Conservation (phyloP, 2,329 filamentous ascomycete species). For the Claviceps spartinae region DNA sequence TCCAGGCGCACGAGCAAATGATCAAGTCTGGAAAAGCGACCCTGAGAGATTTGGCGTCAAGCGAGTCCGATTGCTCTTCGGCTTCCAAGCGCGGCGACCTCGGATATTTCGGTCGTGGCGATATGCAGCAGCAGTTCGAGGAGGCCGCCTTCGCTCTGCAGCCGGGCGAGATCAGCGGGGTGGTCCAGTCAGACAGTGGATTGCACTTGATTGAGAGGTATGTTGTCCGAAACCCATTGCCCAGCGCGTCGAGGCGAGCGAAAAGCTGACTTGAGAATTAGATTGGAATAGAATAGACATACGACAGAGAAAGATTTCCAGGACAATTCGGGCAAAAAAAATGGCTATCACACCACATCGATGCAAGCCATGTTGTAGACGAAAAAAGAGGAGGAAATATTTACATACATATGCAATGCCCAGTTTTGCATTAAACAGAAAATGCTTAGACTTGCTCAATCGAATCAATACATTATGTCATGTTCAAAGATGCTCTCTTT, state of each 20-base stretch:
- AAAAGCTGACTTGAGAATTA: not conserved
- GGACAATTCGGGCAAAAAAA: not conserved
- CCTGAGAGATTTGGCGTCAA: conserved; percentile 72
- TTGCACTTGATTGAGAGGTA: conserved; percentile 94
- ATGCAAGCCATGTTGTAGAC: not conserved
- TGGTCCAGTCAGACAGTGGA: conserved; percentile 87
- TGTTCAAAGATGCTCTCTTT: not conserved
- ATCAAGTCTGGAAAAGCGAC: conserved; percentile 57
- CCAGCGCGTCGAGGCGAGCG: not conserved
- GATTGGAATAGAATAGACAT: not conserved
- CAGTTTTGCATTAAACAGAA: not conserved
- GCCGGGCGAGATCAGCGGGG: conserved; percentile 70
- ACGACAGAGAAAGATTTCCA: not conserved
- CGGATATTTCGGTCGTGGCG: conserved; percentile 84
- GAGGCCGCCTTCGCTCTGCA: conserved; percentile 86
- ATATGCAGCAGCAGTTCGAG: conserved; percentile 99
- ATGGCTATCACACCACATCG: not conserved
- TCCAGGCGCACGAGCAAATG: conserved; percentile 58
- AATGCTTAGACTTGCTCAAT: not conserved
- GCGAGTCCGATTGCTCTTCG: conserved; percentile 91
- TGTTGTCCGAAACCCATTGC: conserved; percentile 5
- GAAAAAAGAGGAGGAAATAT: not conserved
- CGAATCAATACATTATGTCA: not conserved
- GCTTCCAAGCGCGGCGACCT: conserved; percentile 88
- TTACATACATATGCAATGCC: not conserved